phyloP scores from a whole-genome alignment of 495 filamentous ascomycete genomes.

The Venustampulla echinocandica region DNA sequence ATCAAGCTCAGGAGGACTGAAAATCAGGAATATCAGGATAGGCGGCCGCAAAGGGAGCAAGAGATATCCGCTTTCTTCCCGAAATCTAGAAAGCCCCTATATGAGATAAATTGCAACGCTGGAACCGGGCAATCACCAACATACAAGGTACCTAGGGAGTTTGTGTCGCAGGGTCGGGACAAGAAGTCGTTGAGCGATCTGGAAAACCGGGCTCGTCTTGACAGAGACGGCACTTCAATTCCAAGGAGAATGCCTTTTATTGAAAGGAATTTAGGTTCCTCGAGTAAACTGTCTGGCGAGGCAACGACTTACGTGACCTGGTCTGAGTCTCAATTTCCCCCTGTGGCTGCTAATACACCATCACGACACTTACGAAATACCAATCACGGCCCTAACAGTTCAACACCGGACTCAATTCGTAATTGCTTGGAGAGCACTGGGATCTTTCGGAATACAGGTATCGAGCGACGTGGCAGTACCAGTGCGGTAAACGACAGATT shows the following conservation, averaged over 20 bases:
- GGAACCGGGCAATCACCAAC: not conserved
- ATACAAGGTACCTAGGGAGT: not conserved
- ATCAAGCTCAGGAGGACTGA: constrained; percentile 9
- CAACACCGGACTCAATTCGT: constrained; percentile 17
- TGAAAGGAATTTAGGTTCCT: not conserved
- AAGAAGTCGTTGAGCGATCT: not conserved
- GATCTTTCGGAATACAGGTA: constrained; percentile 22
- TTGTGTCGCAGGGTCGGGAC: not conserved
- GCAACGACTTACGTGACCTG: constrained; percentile 15
- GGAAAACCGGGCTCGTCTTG: not conserved
- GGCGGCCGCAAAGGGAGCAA: constrained; percentile 25
- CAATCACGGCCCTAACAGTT: constrained; percentile 3
- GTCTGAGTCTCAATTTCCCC: constrained; percentile 16
- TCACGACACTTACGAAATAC: not conserved
- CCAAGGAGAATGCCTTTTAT: not conserved
- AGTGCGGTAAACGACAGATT: not conserved
- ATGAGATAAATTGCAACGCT: constrained; percentile 4
- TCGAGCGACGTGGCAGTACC: not conserved
- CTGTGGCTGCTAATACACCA: not conserved
- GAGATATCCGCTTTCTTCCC: constrained; percentile 36
- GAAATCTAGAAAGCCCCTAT: constrained; percentile 2
- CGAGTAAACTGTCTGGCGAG: not conserved
- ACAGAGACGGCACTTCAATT: not conserved
- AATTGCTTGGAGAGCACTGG: constrained; percentile 18
- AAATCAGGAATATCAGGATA: constrained; percentile 21